phyloP scores from a whole-genome alignment of 202 grass and related monocot genomes.

The Musa balbisiana region DNA sequence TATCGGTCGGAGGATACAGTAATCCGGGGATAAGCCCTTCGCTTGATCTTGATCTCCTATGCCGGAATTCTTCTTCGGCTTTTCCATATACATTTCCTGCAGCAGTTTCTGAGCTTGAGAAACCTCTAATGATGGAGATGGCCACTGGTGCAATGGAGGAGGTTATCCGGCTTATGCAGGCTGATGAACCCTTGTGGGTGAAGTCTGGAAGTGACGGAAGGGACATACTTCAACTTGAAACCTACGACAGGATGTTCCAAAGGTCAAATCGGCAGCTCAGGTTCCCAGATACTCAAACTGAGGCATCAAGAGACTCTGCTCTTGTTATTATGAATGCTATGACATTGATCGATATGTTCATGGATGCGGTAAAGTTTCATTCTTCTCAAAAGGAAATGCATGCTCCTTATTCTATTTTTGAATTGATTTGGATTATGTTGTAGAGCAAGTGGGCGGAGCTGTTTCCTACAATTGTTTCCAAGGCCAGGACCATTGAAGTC shows the following conservation, averaged over 20 bases:
- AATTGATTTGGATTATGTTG: neutral
- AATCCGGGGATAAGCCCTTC: slow-evolving; percentile 30
- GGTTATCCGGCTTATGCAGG: slow-evolving; percentile 65
- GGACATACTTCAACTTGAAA: slow-evolving; percentile 45
- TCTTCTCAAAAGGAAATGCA: neutral
- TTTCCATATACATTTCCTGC: slow-evolving; percentile 41
- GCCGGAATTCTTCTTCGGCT: slow-evolving; percentile 22
- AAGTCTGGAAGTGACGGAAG: slow-evolving; percentile 22
- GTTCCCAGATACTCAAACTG: slow-evolving; percentile 37
- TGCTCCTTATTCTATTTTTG: no score
- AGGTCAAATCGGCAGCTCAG: slow-evolving; percentile 43
- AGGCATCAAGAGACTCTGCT: slow-evolving; percentile 57
- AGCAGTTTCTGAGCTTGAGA: slow-evolving; percentile 53
- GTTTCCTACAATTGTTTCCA: slow-evolving; percentile 75
- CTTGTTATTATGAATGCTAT: slow-evolving; percentile 54
- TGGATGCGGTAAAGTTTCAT: slow-evolving; percentile 46
- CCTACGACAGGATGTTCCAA: slow-evolving; percentile 58
- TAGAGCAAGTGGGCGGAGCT: slow-evolving; percentile 88
- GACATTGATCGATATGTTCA: slow-evolving; percentile 68
- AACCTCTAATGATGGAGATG: slow-evolving; percentile 54
- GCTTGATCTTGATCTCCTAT: slow-evolving; percentile 74
- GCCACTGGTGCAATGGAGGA: slow-evolving; percentile 77
- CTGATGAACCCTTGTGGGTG: slow-evolving; percentile 62
- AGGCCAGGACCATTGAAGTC: slow-evolving; percentile 51
- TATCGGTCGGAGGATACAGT: slow-evolving; percentile 45